A percentile compares a stretch with the other conserved stretches of the same genome.
phyloP scores from a whole-genome alignment of 306 rosid genomes.

The Senna tora region DNA sequence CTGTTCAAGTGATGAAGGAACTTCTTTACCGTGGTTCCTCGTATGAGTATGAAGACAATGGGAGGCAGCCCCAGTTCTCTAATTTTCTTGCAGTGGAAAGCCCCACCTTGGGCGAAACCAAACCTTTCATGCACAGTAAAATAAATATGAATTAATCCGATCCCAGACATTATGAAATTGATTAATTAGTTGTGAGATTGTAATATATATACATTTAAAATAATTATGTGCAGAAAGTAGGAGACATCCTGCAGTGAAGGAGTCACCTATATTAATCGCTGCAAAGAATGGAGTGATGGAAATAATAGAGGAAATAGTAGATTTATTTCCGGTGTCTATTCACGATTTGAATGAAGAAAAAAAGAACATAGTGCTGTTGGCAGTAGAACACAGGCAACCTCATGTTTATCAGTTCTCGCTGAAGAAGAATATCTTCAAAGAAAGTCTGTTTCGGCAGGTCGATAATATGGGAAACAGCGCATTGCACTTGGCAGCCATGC shows the following conservation, averaged over 20 bases:
- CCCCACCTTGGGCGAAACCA: no score
- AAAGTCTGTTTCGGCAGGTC: slow-evolving; percentile 43
- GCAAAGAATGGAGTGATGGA: slow-evolving; percentile 67
- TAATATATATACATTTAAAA: no score
- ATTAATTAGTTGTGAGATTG: no score
- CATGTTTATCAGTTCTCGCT: slow-evolving; percentile 45
- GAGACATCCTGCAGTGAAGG: not conserved
- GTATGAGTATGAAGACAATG: slow-evolving; percentile 35
- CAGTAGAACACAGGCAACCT: slow-evolving; percentile 68
- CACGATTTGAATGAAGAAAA: slow-evolving; percentile 50
- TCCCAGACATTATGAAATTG: no score
- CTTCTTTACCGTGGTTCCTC: not conserved
- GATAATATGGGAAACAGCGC: slow-evolving; percentile 67
- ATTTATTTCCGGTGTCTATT: slow-evolving; percentile 55
- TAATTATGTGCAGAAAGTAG: not conserved
- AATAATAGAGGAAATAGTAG: slow-evolving; percentile 55
- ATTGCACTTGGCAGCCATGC: slow-evolving; percentile 64
- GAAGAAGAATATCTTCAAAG: slow-evolving; percentile 24
- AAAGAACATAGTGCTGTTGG: slow-evolving; percentile 62
- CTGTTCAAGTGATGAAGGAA: slow-evolving; percentile 31
- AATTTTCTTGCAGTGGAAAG: not conserved
- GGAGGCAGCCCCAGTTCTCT: not conserved
- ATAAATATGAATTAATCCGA: no score
- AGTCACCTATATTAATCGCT: slow-evolving; percentile 59
- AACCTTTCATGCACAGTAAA: no score